Evolutionary conservation across 208 protist genomes (phyloP), one percentile per base, ranked within the genome.

Genomic region (Angomonas ambiguus): DNA sequence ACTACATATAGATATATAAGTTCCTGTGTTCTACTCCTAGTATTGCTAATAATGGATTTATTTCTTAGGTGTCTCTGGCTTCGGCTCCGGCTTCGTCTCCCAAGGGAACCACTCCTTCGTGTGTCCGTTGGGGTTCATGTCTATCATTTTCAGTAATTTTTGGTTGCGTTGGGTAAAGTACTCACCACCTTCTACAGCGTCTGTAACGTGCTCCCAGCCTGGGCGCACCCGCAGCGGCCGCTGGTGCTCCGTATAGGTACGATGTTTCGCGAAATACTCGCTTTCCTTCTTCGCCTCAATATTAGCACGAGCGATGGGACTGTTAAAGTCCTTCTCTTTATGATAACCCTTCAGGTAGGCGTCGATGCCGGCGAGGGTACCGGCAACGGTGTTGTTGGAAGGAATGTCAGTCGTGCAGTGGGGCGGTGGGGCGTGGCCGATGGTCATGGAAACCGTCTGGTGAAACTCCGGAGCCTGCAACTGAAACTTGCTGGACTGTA

Each of bases 81-180:
- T 41, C 10, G 75, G 55, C 22, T 57, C 31, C 3, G 71, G 75
- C 32, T 73, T 72, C 2, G 53, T 33, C 42, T 76, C 63, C 65
- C 65, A 92, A 22, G 79, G 71, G 58, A 91, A 84, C 48, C 71
- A 72, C 61, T 94, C 88, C 27, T 67, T 60, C 56, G 80, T 76
- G 66, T 79, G 88, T 22, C 88, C 85, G 22, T 79, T 87, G 28
- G 34, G 62, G 67, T 95, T 95, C n/a, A 71, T 34, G 27, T 48
- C 55, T 51, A 69, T 32, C 13, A 60, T 67, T n/a, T 76, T 59
- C 45, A 70, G 65, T 3, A 79, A n/a, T n/a, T n/a, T 69, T 62
- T 30, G 71, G 38, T 67, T 75, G 42, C 76, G 80, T 10, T 56
- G 64, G 48, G 80, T 70, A 24, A 87, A 71, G 72, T 78, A 85